phyloP scores from a whole-genome alignment of 768 basidiomycete species.

The Tubosaeta brunneosetosa region DNA sequence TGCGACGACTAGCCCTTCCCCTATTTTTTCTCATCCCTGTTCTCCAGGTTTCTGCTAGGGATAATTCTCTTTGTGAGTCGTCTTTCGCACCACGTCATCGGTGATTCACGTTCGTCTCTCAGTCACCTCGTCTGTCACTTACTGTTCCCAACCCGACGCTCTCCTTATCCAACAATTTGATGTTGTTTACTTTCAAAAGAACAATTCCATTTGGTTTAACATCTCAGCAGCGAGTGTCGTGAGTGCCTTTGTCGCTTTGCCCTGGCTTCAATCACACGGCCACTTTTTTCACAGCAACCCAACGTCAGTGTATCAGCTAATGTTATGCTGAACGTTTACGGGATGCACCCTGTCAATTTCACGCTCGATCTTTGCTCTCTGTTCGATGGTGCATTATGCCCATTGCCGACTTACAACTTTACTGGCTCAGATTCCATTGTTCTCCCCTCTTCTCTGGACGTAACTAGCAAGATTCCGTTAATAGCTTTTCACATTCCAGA shows the following conservation, averaged over 20 bases:
- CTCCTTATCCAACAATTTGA: slow-evolving; percentile 79
- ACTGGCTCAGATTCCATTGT: slow-evolving; percentile 71
- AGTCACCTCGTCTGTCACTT: slow-evolving; percentile 88
- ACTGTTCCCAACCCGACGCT: slow-evolving; percentile 75
- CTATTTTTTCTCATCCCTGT: slow-evolving; percentile 39
- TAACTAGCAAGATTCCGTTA: slow-evolving; percentile 56
- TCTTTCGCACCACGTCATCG: background rate
- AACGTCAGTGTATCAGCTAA: slow-evolving; percentile 81
- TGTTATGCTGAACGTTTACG: slow-evolving; percentile 83
- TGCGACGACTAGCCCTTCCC: slow-evolving; percentile 50
- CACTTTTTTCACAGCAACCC: slow-evolving; percentile 44
- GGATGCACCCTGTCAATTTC: slow-evolving; percentile 73
- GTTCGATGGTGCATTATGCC: slow-evolving; percentile 78
- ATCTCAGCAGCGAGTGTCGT: slow-evolving; percentile 85
- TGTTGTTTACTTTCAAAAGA: slow-evolving; percentile 62
- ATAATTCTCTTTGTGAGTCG: slow-evolving; percentile 59
- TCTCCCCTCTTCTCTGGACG: slow-evolving; percentile 55
- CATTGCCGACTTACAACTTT: slow-evolving; percentile 78
- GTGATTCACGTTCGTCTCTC: slow-evolving; percentile 7
- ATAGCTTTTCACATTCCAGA: slow-evolving; percentile 89
- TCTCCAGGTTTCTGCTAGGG: slow-evolving; percentile 41
- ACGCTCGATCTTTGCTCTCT: slow-evolving; percentile 84
- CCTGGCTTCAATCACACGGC: slow-evolving; percentile 9
- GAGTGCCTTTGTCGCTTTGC: slow-evolving; percentile 31
- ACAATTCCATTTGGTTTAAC: slow-evolving; percentile 76